These are phyloP conservation scores for Hypoxylon subgilvum DNA, from an alignment of 495 filamentous ascomycete species.

Conservation along the genomic window DNA sequence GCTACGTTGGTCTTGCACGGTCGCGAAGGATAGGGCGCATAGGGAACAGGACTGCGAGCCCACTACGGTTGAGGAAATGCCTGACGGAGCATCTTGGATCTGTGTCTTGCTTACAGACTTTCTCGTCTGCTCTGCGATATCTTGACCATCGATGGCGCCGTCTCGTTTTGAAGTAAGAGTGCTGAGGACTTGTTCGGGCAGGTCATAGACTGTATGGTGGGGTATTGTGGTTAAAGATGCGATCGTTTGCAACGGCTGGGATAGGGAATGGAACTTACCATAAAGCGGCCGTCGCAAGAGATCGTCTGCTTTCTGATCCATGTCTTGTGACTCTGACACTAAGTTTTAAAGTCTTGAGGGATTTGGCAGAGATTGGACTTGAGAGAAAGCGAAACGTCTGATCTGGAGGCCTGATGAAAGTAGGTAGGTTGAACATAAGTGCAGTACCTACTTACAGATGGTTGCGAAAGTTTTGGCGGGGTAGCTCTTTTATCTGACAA, in stretches of 20 bases:
- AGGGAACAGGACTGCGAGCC: constrained; percentile 81
- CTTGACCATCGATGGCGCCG: constrained; percentile 37
- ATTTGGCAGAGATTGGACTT: neutral
- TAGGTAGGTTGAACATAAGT: too few relatives aligned
- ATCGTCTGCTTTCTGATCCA: constrained; percentile 43
- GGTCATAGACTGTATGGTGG: constrained; percentile 72
- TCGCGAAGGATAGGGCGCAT: constrained; percentile 72
- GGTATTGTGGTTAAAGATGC: neutral
- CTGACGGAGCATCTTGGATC: constrained; percentile 49
- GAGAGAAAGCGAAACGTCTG: neutral
- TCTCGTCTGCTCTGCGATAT: constrained; percentile 35
- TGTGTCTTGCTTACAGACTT: constrained; percentile 22
- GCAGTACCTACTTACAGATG: neutral
- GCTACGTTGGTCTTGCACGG: constrained; percentile 78
- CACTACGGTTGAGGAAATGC: constrained; percentile 44
- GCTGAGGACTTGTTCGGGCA: constrained; percentile 76
- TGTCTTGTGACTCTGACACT: constrained; percentile 2
- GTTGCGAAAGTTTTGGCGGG: constrained; percentile 22
- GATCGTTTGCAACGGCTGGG: neutral
- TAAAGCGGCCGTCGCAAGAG: constrained; percentile 52
- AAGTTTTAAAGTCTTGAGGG: neutral
- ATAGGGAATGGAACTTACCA: constrained; percentile 17
- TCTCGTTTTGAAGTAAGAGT: constrained; percentile 68
- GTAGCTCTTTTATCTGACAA: constrained; percentile 14
- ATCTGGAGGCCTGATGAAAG: constrained; percentile 8